Evolutionary conservation across 345 rosid genomes (phyloP), one percentile per base, ranked within the genome.

Genomic region (Heritiera fomes): DNA sequence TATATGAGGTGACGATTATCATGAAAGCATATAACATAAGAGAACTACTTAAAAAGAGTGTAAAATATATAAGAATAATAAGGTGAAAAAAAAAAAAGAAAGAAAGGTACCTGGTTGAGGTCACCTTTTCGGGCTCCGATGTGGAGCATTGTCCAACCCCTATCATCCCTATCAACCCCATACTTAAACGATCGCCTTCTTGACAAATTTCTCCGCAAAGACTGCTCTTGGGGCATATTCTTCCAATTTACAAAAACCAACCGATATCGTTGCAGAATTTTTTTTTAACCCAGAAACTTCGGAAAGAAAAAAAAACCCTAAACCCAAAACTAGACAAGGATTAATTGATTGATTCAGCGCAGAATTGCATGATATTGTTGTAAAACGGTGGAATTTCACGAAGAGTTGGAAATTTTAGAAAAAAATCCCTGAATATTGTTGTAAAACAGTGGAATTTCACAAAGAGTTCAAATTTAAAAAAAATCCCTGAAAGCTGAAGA

Each of bases 101-200:
- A 23, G 28, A 23, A 23, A 23, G 28, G 28, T 72, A 91, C 96
- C 85, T 85, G 85, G 83, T 82, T 88, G 83, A 94, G 85, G 83
- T 96, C 97, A 47, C 99, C 99, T 86, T 91, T 90, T 32, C 94
- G 82, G 23, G 99, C 95, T 82, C 89, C 90, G 32, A 96, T 84
- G 60, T 96, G 99, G 69, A 96, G 97, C 75, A 81, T 80, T 74
- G 97, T 92, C 98, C 98, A 96, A 8, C 99, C 99, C 78, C 99
- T 86, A 66, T 96, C 99, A 70, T 96, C 97, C 56, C 84, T 82
- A 68, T 82, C 97, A 2, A 81, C 79, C 52, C 86, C 84, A 64
- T 87, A 78, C 80, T 84, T 85, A 41, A 87, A 84, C 5, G 87
- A 88, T 43, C 94, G 88, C 68, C 89, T 87, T 74, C 88, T 92